A percentile compares a stretch with the other conserved stretches of the same genome.
phyloP scores from a whole-genome alignment of 2,329 filamentous ascomycete species.

The Botryosphaeria dothidea region DNA sequence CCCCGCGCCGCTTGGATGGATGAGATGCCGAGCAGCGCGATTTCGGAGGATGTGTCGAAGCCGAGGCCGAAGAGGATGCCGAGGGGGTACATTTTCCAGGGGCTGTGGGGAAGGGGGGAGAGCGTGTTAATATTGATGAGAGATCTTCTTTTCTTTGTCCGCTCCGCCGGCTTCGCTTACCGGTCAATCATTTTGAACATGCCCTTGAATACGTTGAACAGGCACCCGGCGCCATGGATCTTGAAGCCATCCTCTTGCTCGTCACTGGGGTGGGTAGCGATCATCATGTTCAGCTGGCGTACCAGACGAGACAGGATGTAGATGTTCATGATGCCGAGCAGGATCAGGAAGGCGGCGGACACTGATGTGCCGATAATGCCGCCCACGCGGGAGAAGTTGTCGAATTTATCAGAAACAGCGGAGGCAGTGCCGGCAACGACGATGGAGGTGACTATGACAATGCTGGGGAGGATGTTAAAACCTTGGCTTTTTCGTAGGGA shows the following conservation, averaged over 20 bases:
- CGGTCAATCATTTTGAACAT: conserved; percentile 73
- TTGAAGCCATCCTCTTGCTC: conserved; percentile 56
- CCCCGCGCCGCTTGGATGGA: conserved; percentile 83
- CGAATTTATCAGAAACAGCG: conserved; percentile 78
- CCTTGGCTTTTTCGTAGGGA: background rate
- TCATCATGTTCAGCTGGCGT: conserved; percentile 63
- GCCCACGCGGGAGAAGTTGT: conserved; percentile 75
- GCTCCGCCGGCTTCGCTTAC: too few species aligned
- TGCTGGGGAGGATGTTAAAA: conserved; percentile 40
- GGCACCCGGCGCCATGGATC: conserved; percentile 74
- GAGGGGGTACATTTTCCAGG: conserved; percentile 96
- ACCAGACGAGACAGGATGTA: conserved; percentile 83
- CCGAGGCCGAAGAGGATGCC: conserved; percentile 85
- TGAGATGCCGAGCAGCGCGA: conserved; percentile 86
- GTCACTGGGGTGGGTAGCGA: conserved; percentile 47
- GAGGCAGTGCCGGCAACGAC: conserved; percentile 90
- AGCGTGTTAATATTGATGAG: too few species aligned
- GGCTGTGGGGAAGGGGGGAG: conserved; percentile 45
- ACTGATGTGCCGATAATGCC: conserved; percentile 89
- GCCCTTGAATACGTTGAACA: conserved; percentile 69
- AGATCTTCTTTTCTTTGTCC: background rate
- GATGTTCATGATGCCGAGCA: conserved; percentile 79
- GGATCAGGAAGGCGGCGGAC: conserved; percentile 77
- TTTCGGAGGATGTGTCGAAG: conserved; percentile 94
- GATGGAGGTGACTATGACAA: conserved; percentile 86